phyloP scores from a whole-genome alignment of 148 eudicot genomes.

The Rhododendron henanense region DNA sequence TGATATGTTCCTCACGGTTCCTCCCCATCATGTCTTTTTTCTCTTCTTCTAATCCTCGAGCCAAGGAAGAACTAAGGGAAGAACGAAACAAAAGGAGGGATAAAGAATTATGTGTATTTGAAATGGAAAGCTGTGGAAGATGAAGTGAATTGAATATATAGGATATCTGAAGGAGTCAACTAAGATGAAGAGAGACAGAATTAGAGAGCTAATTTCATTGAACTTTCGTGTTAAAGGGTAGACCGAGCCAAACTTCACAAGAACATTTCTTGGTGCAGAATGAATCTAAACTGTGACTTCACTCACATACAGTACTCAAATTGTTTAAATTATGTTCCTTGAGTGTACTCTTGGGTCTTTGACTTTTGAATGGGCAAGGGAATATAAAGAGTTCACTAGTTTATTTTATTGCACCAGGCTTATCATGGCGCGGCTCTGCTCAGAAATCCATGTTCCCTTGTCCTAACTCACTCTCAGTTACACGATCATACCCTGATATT shows the following conservation, averaged over 20 bases:
- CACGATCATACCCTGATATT: not conserved
- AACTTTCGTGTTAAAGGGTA: not conserved
- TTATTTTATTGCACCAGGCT: not conserved
- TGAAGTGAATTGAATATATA: not conserved
- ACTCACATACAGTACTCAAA: not conserved
- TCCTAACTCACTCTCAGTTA: not conserved
- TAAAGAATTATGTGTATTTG: not conserved
- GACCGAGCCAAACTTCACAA: slow-evolving; percentile 23
- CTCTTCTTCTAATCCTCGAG: not conserved
- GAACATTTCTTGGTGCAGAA: slow-evolving; percentile 9
- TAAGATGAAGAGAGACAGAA: not conserved
- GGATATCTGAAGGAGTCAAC: not conserved
- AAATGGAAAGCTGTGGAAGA: not conserved
- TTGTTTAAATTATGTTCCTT: slow-evolving; percentile 10
- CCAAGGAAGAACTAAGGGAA: not conserved
- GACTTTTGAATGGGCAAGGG: not conserved
- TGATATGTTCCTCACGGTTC: slow-evolving; percentile 22
- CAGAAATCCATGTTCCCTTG: not conserved
- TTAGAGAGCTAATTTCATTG: not conserved
- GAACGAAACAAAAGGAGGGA: not conserved
- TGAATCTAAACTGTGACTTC: slow-evolving; percentile 6
- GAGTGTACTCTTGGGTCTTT: not conserved
- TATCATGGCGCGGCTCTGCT: not conserved
- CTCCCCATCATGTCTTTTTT: slow-evolving; percentile 23
- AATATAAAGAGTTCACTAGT: not conserved